Evolutionary conservation across 805 yeast species (phyloP).

Genomic region (Kodamaea sagamina): DNA sequence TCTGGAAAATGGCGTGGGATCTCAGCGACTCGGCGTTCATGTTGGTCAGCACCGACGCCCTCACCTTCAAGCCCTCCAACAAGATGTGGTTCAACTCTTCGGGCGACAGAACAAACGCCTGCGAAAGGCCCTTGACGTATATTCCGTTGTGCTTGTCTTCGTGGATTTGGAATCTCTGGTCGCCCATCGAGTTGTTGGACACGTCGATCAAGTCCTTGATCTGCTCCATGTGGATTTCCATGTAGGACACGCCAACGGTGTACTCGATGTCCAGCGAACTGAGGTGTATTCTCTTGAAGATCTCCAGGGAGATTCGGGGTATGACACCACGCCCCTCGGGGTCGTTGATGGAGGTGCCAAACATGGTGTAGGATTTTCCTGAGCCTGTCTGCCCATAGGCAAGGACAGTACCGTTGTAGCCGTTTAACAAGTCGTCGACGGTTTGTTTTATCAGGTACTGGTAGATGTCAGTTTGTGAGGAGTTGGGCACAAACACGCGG

Average conservation of each 20-base stretch:
- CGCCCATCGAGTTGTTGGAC: conserved; percentile 15
- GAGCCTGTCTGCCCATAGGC: conserved; percentile 83
- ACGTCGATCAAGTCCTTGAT: conserved; percentile 66
- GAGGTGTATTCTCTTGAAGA: conserved; percentile 56
- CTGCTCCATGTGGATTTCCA: conserved; percentile 82
- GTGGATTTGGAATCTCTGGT: conserved; percentile 51
- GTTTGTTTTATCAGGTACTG: conserved; percentile 59
- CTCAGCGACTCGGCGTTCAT: conserved; percentile 77
- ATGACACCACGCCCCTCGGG: conserved; percentile 58
- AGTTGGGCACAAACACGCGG: conserved; percentile 53
- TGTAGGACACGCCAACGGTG: conserved; percentile 66
- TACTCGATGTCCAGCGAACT: conserved; percentile 56
- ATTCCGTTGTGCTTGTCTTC: conserved; percentile 67
- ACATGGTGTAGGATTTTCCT: conserved; percentile 77
- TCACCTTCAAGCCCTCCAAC: conserved; percentile 54
- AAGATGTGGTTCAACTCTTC: conserved; percentile 60
- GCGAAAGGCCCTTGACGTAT: conserved; percentile 69
- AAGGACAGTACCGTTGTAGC: conserved; percentile 75
- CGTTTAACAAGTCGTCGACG: conserved; percentile 68
- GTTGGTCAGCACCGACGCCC: conserved; percentile 62
- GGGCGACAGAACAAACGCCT: conserved; percentile 57
- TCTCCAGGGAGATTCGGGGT: conserved; percentile 67
- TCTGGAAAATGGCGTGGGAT: conserved; percentile 77
- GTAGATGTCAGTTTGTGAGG: conserved; percentile 61
- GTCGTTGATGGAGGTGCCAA: conserved; percentile 50